phyloP scores from a whole-genome alignment of 2,329 filamentous ascomycete genomes.

The Calonectria multiphialidica region DNA sequence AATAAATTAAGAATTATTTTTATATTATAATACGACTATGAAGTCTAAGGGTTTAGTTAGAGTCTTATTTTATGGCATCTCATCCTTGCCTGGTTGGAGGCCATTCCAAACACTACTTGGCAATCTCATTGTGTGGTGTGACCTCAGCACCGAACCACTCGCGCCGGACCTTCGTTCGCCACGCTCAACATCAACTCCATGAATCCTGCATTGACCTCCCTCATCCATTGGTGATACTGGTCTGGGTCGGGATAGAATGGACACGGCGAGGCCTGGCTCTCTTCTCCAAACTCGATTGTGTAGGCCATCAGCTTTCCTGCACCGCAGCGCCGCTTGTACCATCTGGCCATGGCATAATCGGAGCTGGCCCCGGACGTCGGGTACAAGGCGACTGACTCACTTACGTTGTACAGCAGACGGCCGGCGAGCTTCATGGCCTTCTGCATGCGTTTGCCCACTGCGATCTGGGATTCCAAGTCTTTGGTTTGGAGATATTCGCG shows the following conservation, averaged over 20 bases:
- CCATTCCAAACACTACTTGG: too few species aligned
- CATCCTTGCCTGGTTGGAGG: too few species aligned
- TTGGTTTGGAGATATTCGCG: slow-evolving; percentile 57
- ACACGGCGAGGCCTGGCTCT: slow-evolving; percentile 39
- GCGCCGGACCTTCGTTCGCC: slow-evolving; percentile 32
- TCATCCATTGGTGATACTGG: slow-evolving; percentile 58
- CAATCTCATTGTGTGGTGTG: too few species aligned
- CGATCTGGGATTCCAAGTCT: slow-evolving; percentile 51
- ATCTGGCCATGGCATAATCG: slow-evolving; percentile 61
- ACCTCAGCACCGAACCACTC: slow-evolving; percentile 33
- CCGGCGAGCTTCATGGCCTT: slow-evolving; percentile 55
- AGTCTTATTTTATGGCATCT: too few species aligned
- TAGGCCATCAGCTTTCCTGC: slow-evolving; percentile 55
- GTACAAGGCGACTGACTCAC: slow-evolving; percentile 57
- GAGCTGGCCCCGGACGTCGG: slow-evolving; percentile 59
- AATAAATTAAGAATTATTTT: too few species aligned
- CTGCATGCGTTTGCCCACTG: slow-evolving; percentile 50
- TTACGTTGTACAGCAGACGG: slow-evolving; percentile 51
- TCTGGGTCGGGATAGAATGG: slow-evolving; percentile 60
- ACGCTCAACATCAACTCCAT: slow-evolving; percentile 58
- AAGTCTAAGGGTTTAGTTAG: too few species aligned
- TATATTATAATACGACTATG: too few species aligned
- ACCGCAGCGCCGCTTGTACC: slow-evolving; percentile 50
- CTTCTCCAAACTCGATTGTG: slow-evolving; percentile 60
- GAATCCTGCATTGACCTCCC: slow-evolving; percentile 59